phyloP scores from a whole-genome alignment of 2,329 filamentous ascomycete genomes.

The Pseudogymnoascus sp. region DNA sequence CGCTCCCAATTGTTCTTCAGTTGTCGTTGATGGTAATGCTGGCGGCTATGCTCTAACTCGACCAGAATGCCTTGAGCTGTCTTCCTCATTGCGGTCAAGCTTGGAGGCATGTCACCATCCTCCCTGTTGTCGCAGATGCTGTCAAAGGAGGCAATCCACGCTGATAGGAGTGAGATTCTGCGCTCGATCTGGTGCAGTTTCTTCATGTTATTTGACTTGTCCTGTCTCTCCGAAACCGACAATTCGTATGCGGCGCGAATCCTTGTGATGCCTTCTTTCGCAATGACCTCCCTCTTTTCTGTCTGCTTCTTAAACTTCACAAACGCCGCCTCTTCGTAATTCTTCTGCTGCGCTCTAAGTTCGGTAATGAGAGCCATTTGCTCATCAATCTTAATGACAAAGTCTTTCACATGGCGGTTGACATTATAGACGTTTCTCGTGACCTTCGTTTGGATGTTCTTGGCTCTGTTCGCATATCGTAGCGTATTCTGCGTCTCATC shows the following conservation, averaged over 20 bases:
- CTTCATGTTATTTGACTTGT: constrained; percentile 73
- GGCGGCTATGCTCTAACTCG: constrained; percentile 82
- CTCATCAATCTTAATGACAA: constrained; percentile 97
- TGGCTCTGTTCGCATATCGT: constrained; percentile 92
- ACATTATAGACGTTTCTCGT: constrained; percentile 99
- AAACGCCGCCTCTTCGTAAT: constrained; percentile 74
- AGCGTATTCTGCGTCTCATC: constrained; percentile 98
- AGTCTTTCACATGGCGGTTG: constrained; percentile 98
- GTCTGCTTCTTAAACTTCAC: constrained; percentile 85
- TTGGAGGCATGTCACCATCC: constrained; percentile 56
- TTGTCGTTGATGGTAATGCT: constrained; percentile 81
- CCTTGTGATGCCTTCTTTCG: constrained; percentile 70
- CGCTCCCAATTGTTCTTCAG: constrained; percentile 81
- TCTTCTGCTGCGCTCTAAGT: constrained; percentile 84
- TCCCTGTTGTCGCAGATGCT: constrained; percentile 66
- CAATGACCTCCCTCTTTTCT: constrained; percentile 71
- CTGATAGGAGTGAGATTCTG: constrained; percentile 76
- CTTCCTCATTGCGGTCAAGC: constrained; percentile 70
- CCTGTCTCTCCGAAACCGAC: constrained; percentile 66
- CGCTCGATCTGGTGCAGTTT: constrained; percentile 76
- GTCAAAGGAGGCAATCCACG: constrained; percentile 91
- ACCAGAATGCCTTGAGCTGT: constrained; percentile 81
- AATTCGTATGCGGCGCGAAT: constrained; percentile 81
- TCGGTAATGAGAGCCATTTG: constrained; percentile 97
- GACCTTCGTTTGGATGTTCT: constrained; percentile 99